These are phyloP conservation scores for Fusarium sp. DNA, from an alignment of 2,329 filamentous ascomycete species.

Conservation along the genomic window DNA sequence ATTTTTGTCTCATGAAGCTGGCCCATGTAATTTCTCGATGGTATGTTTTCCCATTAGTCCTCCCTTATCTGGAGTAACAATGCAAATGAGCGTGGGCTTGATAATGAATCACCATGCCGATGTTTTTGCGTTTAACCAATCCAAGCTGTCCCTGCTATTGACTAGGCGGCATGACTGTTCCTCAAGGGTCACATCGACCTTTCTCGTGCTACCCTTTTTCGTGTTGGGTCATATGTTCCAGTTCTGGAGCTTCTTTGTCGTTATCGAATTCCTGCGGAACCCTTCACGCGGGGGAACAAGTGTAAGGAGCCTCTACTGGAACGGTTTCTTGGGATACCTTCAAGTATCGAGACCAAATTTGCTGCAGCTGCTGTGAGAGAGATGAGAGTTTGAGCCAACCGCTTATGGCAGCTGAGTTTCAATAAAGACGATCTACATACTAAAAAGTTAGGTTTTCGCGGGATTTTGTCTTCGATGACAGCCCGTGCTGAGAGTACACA, in stretches of 20 bases:
- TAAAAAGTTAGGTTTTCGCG: not conserved
- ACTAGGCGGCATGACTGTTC: constrained; percentile 18
- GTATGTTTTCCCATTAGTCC: constrained; percentile 21
- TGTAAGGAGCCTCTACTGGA: not conserved
- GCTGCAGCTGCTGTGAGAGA: not conserved
- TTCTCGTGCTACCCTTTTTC: constrained; percentile 22
- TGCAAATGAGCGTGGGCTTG: constrained; percentile 4
- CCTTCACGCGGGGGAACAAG: not conserved
- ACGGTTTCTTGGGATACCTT: not conserved
- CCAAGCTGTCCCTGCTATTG: constrained; percentile 4
- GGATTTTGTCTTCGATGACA: not conserved
- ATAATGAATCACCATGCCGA: constrained; percentile 37
- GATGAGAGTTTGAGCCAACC: constrained; percentile 11
- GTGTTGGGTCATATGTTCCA: constrained; percentile 21
- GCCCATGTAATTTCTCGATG: constrained; percentile 18
- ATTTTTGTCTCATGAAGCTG: constrained; percentile 4
- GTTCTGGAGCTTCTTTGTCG: constrained; percentile 5
- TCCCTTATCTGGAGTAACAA: constrained; percentile 29
- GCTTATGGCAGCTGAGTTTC: constrained; percentile 19
- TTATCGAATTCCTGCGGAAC: constrained; percentile 26
- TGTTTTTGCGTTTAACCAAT: constrained; percentile 2
- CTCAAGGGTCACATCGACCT: constrained; percentile 23
- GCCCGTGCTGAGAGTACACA: not conserved
- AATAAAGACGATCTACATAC: not conserved
- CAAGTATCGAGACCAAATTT: not conserved